phyloP scores from a whole-genome alignment of 257 asterid genomes.

The Lycium ferocissimum region DNA sequence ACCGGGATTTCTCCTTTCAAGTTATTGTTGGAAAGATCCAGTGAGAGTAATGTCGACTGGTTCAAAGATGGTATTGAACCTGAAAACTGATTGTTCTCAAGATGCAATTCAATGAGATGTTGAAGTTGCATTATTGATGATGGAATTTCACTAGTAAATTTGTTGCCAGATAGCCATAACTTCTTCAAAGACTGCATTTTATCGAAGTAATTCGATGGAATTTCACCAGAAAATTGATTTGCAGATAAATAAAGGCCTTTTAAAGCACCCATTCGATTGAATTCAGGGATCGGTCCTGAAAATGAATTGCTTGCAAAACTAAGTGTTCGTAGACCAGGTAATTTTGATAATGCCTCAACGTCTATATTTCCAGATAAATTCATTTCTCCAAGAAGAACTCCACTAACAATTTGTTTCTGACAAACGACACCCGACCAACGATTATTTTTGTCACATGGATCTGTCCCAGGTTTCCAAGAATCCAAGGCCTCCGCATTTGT shows the following conservation, averaged over 20 bases:
- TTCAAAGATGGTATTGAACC: constrained; percentile 62
- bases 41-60: constrained; percentile 41
- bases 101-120: constrained; percentile 58
- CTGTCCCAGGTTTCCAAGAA: constrained; percentile 73
- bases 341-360: constrained; percentile 59
- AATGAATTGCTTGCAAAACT: constrained; percentile 56
- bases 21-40: constrained; percentile 62
- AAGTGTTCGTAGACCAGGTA: constrained; percentile 58
- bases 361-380: constrained; percentile 73
- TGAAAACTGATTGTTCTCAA: constrained; percentile 66
- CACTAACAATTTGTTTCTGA: constrained; percentile 46
- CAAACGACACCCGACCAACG: constrained; percentile 70
- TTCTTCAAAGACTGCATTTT: constrained; percentile 66
- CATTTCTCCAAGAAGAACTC: constrained; percentile 52
- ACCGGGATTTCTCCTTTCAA: constrained; percentile 70
- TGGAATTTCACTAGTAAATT: constrained; percentile 66
- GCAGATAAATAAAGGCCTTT: constrained; percentile 61
- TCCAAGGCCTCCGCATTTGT: constrained; percentile 54
- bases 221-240: constrained; percentile 74
- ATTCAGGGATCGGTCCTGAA: constrained; percentile 78
- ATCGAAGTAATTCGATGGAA: constrained; percentile 58
- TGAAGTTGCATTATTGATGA: constrained; percentile 48
- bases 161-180: constrained; percentile 70
- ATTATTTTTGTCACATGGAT: constrained; percentile 52
- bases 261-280: constrained; percentile 54